Evolutionary conservation across 768 basidiomycete species (phyloP), one percentile per base, ranked within the genome.

Genomic region (Antrodiella citrinella): DNA sequence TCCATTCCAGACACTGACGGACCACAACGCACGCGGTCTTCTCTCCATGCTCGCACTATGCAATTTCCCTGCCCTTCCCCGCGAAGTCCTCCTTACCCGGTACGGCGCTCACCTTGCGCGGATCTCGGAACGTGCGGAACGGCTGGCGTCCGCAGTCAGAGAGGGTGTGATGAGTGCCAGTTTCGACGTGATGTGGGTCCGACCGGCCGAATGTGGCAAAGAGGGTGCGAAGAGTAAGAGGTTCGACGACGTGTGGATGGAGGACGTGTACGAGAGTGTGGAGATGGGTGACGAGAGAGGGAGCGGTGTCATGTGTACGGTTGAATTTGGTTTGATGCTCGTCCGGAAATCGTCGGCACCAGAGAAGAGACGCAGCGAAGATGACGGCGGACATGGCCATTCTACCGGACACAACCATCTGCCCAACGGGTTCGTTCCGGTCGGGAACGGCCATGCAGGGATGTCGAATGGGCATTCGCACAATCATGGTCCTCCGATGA

Each of bases 141-240:
- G 52, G 23, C 59, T 68, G 13, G 62, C 65, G 19, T 53, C 38
- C 15, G 59, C 57, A 12, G 46, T 67, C 22, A 60, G 61, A 42
- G 66, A 67, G 49, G 61, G 64, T 45, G 62, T 67, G 20, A 62
- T 66, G 57, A 66, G 65, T 51, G 62, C 60, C 4, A 54, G 61
- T 42, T 67, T 68, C 46, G 66, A 67, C 41, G 55, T 62, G n/a
- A 53, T 58, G n/a, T 56, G 61, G 54, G 50, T 61, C 11, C 41
- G 39, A 30, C 21, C 41, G 21, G 48, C 43, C 23, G 41, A 25
- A 30, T 48, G 22, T 20, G 26, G 39, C 47, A 48, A 47, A n/a
- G 55, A 54, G 12, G 26, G 13, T 18, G 38, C 22, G 35, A 50
- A 49, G 41, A 57, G 21, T 9, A 44, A 46, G 9, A 47, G 48